Evolutionary conservation across 176 grass and related monocot species (phyloP).

Genomic region (Juncus inflexus): DNA sequence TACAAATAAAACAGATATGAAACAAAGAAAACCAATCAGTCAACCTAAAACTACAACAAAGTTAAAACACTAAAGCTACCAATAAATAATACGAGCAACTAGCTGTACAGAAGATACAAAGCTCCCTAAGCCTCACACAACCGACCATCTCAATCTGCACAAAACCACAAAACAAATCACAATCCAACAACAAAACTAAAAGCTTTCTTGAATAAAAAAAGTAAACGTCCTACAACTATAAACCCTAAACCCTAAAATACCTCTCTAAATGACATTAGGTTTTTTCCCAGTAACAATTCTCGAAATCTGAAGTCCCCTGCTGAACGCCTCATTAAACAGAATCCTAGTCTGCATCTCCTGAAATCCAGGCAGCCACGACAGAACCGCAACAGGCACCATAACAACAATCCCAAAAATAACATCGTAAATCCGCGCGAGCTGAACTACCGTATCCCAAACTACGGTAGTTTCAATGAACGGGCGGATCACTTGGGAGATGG

Average conservation of each 20-base stretch:
- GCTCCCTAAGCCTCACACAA: not conserved
- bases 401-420: slow-evolving; percentile 78
- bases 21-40: too few relatives aligned
- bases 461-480: slow-evolving; percentile 82
- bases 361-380: slow-evolving; percentile 94
- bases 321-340: slow-evolving; percentile 97
- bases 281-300: slow-evolving; percentile 87
- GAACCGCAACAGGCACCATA: slow-evolving; percentile 80
- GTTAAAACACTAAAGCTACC: too few relatives aligned
- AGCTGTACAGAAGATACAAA: slow-evolving; percentile 13
- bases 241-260: slow-evolving; percentile 36
- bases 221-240: not conserved
- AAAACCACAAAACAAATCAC: not conserved
- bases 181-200: not conserved
- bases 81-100: not conserved
- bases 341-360: slow-evolving; percentile 98
- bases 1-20: too few relatives aligned
- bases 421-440: slow-evolving; percentile 77
- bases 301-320: slow-evolving; percentile 92
- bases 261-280: slow-evolving; percentile 55
- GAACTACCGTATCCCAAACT: slow-evolving; percentile 68
- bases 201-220: not conserved
- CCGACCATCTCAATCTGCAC: not conserved
- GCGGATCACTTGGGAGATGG: slow-evolving; percentile 84
- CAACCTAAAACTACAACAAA: too few relatives aligned